phyloP scores from a whole-genome alignment of 208 protist species.

The Acanthamoeba royreba region DNA sequence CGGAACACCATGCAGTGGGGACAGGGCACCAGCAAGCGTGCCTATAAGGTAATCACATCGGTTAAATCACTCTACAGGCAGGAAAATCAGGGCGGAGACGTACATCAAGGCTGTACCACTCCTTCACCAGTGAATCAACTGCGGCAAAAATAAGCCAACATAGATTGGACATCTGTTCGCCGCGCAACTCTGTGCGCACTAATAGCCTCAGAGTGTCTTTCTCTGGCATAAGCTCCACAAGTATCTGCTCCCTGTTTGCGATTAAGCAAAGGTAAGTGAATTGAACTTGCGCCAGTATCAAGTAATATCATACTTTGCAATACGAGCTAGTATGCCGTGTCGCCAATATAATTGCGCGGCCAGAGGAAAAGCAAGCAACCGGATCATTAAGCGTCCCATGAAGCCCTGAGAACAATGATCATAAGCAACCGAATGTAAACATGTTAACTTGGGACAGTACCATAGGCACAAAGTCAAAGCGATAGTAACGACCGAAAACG shows the following conservation, averaged over 20 bases:
- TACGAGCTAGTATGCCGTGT: background rate
- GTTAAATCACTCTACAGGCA: background rate
- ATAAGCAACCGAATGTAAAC: background rate
- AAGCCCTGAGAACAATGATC: background rate
- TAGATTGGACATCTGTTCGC: background rate
- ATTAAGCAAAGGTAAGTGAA: background rate
- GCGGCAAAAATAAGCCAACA: background rate
- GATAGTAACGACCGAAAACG: background rate
- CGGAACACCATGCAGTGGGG: background rate
- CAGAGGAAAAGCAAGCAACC: constrained; percentile 4
- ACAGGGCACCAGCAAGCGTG: background rate
- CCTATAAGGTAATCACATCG: background rate
- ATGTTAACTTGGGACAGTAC: background rate
- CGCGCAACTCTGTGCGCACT: background rate
- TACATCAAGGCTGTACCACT: background rate
- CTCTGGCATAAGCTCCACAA: background rate
- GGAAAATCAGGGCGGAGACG: background rate
- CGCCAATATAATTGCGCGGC: background rate
- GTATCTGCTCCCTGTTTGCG: background rate
- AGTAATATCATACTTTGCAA: background rate
- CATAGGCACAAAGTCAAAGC: background rate
- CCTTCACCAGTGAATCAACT: background rate
- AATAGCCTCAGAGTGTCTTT: background rate
- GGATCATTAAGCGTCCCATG: constrained; percentile 10
- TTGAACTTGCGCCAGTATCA: background rate